Conservation (phyloP, 1,284 basidiomycete genomes). For the Irpex rosettiformis region DNA sequence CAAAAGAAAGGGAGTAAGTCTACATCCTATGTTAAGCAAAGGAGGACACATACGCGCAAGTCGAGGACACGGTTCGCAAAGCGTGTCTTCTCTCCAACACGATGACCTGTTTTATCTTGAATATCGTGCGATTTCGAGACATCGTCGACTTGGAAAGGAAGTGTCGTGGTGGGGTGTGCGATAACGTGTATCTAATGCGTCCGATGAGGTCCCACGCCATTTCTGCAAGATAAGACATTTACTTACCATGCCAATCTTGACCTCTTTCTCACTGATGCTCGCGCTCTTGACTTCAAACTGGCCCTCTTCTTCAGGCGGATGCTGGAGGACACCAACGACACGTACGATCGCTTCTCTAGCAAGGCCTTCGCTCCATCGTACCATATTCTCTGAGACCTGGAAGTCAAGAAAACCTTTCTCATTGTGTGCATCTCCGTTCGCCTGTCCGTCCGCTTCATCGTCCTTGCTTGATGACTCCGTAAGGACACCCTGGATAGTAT, state of each 20-base stretch:
- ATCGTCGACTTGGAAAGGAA: constrained; percentile 38
- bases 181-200: constrained; percentile 37
- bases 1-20: neutral
- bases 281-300: constrained; percentile 47
- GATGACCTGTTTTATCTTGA: constrained; percentile 12
- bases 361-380: constrained; percentile 57
- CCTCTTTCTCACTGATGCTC: constrained; percentile 56
- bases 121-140: constrained; percentile 38
- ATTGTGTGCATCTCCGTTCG: neutral
- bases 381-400: constrained; percentile 63
- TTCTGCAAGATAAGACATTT: neutral
- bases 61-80: constrained; percentile 70
- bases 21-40: neutral
- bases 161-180: constrained; percentile 46
- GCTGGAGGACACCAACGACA: constrained; percentile 47
- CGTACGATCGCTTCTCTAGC: constrained; percentile 61
- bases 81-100: constrained; percentile 54
- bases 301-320: constrained; percentile 37
- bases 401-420: constrained; percentile 28
- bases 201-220: neutral
- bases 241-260: constrained; percentile 53
- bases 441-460: neutral
- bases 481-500: constrained; percentile 64
- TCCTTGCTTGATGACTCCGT: constrained; percentile 30
- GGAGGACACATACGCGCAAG: constrained; percentile 36